phyloP scores from a whole-genome alignment of 2,329 filamentous ascomycete genomes.

The Zasmidium angulare region DNA sequence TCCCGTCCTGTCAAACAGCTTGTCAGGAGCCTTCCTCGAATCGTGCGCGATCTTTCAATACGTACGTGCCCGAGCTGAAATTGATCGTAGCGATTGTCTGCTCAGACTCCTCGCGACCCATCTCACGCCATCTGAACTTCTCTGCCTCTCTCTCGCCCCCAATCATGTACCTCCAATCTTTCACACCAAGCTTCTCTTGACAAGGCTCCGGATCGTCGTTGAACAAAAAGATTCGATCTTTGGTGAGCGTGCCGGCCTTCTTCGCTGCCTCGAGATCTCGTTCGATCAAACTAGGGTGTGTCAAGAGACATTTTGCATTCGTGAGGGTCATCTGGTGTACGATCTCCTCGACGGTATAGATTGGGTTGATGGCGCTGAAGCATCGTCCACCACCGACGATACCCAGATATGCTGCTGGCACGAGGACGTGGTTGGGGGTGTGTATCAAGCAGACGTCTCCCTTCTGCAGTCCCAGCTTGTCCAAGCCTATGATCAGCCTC shows the following conservation, averaged over 20 bases:
- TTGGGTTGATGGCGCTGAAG: slow-evolving; percentile 56
- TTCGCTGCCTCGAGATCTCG: slow-evolving; percentile 52
- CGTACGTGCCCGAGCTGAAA: slow-evolving; percentile 80
- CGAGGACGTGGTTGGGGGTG: slow-evolving; percentile 56
- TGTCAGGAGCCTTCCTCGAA: slow-evolving; percentile 46
- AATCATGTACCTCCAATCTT: slow-evolving; percentile 35
- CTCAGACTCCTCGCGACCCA: slow-evolving; percentile 52
- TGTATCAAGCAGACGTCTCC: slow-evolving; percentile 57
- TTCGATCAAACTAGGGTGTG: slow-evolving; percentile 51
- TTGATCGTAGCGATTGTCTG: slow-evolving; percentile 62
- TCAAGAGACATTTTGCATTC: slow-evolving; percentile 42
- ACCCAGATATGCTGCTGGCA: slow-evolving; percentile 56
- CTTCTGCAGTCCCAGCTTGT: slow-evolving; percentile 45
- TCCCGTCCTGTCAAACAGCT: slow-evolving; percentile 60
- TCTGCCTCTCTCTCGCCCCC: slow-evolving; percentile 34
- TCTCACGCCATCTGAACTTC: slow-evolving; percentile 53
- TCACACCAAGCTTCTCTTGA: slow-evolving; percentile 44
- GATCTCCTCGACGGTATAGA: slow-evolving; percentile 54
- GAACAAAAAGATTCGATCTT: slow-evolving; percentile 49
- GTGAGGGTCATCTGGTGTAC: slow-evolving; percentile 48
- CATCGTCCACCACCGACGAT: slow-evolving; percentile 54
- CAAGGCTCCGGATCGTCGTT: slow-evolving; percentile 22
- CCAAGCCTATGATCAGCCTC: slow-evolving; percentile 51
- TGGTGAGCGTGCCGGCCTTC: slow-evolving; percentile 44
- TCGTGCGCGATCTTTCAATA: no score